Conservation (phyloP, 768 basidiomycete genomes). For the Pholiota molesta region DNA sequence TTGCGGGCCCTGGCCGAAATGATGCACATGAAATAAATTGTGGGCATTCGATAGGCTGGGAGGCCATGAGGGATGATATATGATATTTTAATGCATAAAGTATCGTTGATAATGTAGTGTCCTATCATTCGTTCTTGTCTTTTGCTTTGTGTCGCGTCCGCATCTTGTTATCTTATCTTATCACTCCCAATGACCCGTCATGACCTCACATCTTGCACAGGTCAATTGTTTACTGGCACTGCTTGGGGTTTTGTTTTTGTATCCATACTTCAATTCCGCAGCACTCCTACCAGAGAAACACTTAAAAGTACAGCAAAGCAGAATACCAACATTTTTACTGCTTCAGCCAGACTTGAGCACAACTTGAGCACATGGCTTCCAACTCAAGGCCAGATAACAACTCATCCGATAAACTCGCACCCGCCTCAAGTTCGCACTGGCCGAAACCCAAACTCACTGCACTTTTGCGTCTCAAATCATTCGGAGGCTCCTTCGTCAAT, state of each 20-base stretch:
- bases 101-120: too few relatives aligned
- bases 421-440: conserved; percentile 13
- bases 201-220: conserved; percentile 11
- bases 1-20: conserved; percentile 33
- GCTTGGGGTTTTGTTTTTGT: not conserved
- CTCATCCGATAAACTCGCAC: not conserved
- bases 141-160: too few relatives aligned
- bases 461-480: conserved; percentile 38
- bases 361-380: not conserved
- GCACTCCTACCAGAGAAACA: not conserved
- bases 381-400: not conserved
- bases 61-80: conserved; percentile 34
- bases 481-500: conserved; percentile 29
- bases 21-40: conserved; percentile 39
- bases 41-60: conserved; percentile 42
- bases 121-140: too few relatives aligned
- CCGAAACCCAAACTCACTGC: conserved; percentile 39
- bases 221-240: not conserved
- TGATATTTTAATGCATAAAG: conserved; percentile 9
- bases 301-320: not conserved
- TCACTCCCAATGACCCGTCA: not conserved
- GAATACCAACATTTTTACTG: not conserved
- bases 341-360: not conserved
- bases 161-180: conserved; percentile 26
- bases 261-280: not conserved